Evolutionary conservation across 768 basidiomycete species (phyloP), one percentile per base, ranked within the genome.

Genomic region (Panaeolus cyanescens): DNA sequence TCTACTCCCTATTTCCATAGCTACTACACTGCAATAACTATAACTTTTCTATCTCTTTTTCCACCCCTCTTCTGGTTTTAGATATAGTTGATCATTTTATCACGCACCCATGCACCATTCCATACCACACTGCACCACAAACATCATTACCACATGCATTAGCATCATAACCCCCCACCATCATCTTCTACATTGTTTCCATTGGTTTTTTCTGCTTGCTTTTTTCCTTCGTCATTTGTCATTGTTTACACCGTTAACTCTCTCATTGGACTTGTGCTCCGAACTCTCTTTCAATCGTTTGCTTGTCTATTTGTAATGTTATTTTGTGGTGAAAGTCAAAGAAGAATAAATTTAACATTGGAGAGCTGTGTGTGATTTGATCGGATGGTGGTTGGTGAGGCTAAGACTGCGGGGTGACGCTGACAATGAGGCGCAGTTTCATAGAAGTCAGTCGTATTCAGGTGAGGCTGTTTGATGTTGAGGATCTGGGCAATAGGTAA

Each of bases 281-380:
- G 12, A 37, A 37, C n/a, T n/a, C n/a, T n/a, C n/a, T 37, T 37
- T 13, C 12, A 37, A 37, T 20, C 19, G 10, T 42, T 12, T 39
- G 37, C 17, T 39, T 50, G 45, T 50, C 45, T 50, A 50, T 50
- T 50, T 50, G 45, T 50, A 50, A 50, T 50, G 45, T 50, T 50
- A 50, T 50, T 28, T 50, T 42, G 19, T n/a, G n/a, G n/a, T n/a
- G n/a, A n/a, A n/a, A n/a, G n/a, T n/a, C n/a, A n/a, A n/a, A n/a
- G n/a, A n/a, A n/a, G n/a, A n/a, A n/a, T n/a, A n/a, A n/a, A n/a
- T n/a, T n/a, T n/a, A n/a, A n/a, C n/a, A n/a, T n/a, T n/a, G n/a
- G n/a, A n/a, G n/a, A n/a, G n/a, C n/a, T n/a, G n/a, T n/a, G n/a
- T n/a, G n/a, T n/a, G n/a, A n/a, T n/a, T n/a, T n/a, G n/a, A n/a